A percentile compares a stretch with the other conserved stretches of the same genome.
Evolutionary conservation across 768 basidiomycete species (phyloP).

Genomic region (Brasilioporus rufonigricans): DNA sequence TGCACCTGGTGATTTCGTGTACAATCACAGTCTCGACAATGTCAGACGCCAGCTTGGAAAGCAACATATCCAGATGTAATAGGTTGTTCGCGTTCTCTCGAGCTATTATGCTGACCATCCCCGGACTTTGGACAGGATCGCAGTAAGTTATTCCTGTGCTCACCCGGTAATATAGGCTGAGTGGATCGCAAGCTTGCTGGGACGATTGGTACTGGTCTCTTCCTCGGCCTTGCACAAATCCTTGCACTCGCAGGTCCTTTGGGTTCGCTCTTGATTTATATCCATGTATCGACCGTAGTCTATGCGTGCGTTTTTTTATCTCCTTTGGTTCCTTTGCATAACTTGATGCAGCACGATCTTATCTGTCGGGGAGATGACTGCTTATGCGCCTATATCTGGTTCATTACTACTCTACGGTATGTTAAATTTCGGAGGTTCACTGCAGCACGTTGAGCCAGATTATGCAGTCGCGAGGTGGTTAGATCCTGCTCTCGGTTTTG

Average conservation of each 20-base stretch:
- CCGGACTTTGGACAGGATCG: slow-evolving; percentile 12
- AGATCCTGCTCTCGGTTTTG: slow-evolving; percentile 32
- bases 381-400: slow-evolving; percentile 28
- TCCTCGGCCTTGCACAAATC: slow-evolving; percentile 30
- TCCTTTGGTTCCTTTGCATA: background rate
- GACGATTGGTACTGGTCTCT: slow-evolving; percentile 31
- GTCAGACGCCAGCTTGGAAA: slow-evolving; percentile 20
- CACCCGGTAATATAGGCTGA: background rate
- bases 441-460: background rate
- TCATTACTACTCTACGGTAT: slow-evolving; percentile 28
- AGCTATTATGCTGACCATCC: background rate
- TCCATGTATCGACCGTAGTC: slow-evolving; percentile 27
- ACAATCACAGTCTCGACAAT: slow-evolving; percentile 10
- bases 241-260: slow-evolving; percentile 27
- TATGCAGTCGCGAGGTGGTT: slow-evolving; percentile 31
- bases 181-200: slow-evolving; percentile 23
- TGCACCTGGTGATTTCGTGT: slow-evolving; percentile 11
- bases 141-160: slow-evolving; percentile 13
- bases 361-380: slow-evolving; percentile 31
- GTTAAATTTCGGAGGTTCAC: background rate
- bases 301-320: slow-evolving; percentile 21
- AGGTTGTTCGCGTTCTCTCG: background rate
- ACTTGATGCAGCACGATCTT: slow-evolving; percentile 24
- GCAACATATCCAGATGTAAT: slow-evolving; percentile 22
- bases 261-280: slow-evolving; percentile 29